Evolutionary conservation across 495 filamentous ascomycete genomes (phyloP).

Genomic region (Penicillium pulvis): DNA sequence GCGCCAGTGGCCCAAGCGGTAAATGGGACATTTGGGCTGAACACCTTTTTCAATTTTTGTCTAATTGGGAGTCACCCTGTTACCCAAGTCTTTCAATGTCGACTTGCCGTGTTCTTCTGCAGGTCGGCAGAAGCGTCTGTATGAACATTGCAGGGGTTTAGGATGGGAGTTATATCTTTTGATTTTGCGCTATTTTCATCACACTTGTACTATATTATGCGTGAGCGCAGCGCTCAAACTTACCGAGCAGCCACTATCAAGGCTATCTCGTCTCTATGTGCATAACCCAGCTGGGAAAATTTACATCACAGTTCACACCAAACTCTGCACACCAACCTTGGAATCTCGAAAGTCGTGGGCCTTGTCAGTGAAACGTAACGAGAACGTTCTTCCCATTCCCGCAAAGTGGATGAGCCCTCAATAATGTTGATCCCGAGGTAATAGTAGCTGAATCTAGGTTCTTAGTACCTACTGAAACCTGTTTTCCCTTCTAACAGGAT

Average conservation of each 20-base stretch:
- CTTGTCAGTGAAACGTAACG: background rate
- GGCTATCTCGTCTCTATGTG: conserved; percentile 3
- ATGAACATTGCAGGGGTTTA: conserved; percentile 37
- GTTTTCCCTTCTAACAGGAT: background rate
- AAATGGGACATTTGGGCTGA: conserved; percentile 17
- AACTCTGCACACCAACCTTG: background rate
- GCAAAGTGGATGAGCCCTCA: background rate
- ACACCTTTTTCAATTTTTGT: conserved; percentile 12
- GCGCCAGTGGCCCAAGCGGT: conserved; percentile 82
- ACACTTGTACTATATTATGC: conserved; percentile 25
- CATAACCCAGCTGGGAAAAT: background rate
- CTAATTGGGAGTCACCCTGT: conserved; percentile 9
- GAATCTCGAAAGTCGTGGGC: background rate
- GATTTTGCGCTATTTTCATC: conserved; percentile 18
- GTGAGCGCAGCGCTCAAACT: background rate
- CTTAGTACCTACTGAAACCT: background rate
- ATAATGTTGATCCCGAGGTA: background rate
- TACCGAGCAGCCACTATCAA: background rate
- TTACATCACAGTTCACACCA: background rate
- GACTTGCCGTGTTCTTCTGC: conserved; percentile 23
- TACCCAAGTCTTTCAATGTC: conserved; percentile 30
- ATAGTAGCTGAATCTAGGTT: background rate
- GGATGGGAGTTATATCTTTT: conserved; percentile 35
- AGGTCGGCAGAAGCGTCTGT: conserved; percentile 21
- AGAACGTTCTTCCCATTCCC: background rate